Conservation (phyloP, 148 eudicot species). For the Camellia granthamiana region DNA sequence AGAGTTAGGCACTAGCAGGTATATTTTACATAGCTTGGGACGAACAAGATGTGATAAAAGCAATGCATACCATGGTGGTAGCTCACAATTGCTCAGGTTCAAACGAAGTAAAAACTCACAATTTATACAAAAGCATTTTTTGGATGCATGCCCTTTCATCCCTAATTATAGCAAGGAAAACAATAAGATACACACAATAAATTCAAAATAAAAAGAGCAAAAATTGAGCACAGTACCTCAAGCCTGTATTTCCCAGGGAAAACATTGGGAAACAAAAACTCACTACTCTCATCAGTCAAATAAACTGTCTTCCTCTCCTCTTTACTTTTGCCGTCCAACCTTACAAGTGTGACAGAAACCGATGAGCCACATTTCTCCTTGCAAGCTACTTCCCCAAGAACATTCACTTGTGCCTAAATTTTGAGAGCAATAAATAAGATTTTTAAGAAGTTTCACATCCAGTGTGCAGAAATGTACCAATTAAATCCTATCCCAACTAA, state of each 20-base stretch:
- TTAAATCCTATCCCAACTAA: neutral
- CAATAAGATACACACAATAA: neutral
- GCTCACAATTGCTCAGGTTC: neutral
- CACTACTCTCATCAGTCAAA: constrained; percentile 57
- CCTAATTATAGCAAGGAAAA: constrained; percentile 7
- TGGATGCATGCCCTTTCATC: neutral
- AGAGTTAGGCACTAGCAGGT: neutral
- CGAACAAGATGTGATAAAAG: constrained; percentile 9
- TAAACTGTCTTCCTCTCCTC: constrained; percentile 44
- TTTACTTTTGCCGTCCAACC: constrained; percentile 56
- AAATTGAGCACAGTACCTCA: constrained; percentile 51
- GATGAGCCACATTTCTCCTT: constrained; percentile 75
- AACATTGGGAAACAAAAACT: constrained; percentile 64
- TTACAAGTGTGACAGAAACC: constrained; percentile 55
- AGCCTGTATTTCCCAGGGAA: constrained; percentile 90
- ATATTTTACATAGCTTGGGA: neutral
- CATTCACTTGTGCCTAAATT: constrained; percentile 70
- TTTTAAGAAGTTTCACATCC: neutral
- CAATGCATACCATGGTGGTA: neutral
- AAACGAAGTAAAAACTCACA: neutral
- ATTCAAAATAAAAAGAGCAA: constrained; percentile 12
- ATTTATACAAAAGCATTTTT: neutral
- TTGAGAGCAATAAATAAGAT: constrained; percentile 17
- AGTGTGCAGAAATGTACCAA: neutral
- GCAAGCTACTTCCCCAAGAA: constrained; percentile 74